These are phyloP conservation scores for Daldinia bambusicola DNA, from an alignment of 495 filamentous ascomycete genomes.

Conservation along the genomic window DNA sequence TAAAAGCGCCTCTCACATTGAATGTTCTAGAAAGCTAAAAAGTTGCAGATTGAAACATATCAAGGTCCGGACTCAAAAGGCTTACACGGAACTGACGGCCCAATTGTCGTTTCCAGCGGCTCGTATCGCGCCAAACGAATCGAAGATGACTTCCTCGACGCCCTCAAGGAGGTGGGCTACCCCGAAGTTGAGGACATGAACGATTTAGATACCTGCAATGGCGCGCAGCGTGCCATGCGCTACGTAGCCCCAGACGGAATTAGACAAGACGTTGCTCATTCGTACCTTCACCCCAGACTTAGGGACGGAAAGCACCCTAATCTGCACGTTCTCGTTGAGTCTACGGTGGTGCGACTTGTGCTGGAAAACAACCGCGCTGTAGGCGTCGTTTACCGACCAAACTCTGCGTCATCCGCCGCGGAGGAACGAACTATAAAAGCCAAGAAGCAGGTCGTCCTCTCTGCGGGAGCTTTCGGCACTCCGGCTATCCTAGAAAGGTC, in stretches of 20 bases:
- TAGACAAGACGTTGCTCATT: constrained; percentile 43
- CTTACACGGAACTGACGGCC: constrained; percentile 60
- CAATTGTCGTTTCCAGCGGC: constrained; percentile 58
- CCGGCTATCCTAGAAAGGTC: constrained; percentile 65
- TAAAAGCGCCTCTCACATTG: neutral
- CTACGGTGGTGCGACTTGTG: constrained; percentile 59
- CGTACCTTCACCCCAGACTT: constrained; percentile 57
- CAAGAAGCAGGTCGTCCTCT: constrained; percentile 62
- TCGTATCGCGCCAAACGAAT: constrained; percentile 37
- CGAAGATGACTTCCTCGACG: constrained; percentile 56
- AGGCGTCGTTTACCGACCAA: constrained; percentile 56
- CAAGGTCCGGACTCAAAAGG: constrained; percentile 43
- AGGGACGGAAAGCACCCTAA: constrained; percentile 55
- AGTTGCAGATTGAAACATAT: constrained; percentile 39
- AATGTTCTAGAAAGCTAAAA: neutral
- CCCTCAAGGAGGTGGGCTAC: constrained; percentile 43
- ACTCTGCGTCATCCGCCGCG: constrained; percentile 32
- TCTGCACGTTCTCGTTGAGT: constrained; percentile 63
- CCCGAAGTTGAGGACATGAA: constrained; percentile 40
- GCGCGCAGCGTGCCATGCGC: constrained; percentile 31
- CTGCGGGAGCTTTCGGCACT: constrained; percentile 60
- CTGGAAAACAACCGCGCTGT: constrained; percentile 57
- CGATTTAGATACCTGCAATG: constrained; percentile 36
- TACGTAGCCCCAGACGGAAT: constrained; percentile 44
- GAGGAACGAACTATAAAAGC: constrained; percentile 51